These are phyloP conservation scores for Eutrema salsugineum DNA, from an alignment of 441 rosid genomes.

Conservation along the genomic window DNA sequence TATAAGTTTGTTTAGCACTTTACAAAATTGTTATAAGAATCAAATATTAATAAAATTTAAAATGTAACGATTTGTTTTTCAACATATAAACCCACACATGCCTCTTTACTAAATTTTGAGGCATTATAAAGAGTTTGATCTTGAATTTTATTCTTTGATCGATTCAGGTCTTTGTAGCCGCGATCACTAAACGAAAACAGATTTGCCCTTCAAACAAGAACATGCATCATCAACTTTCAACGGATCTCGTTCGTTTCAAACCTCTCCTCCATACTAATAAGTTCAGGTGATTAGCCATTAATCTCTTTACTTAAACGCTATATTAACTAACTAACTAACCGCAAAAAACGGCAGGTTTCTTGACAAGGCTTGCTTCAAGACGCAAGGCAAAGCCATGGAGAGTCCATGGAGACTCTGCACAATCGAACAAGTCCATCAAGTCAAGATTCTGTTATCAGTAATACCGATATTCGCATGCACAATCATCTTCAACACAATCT, in stretches of 20 bases:
- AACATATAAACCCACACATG: background rate
- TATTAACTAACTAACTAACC: background rate
- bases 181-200: conserved; percentile 53
- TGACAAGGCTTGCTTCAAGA: conserved; percentile 63
- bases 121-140: background rate
- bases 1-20: too few species aligned
- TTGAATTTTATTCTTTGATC: background rate
- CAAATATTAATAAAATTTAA: too few species aligned
- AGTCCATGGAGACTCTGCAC: conserved; percentile 73
- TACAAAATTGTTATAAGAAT: too few species aligned
- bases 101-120: background rate
- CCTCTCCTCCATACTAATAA: conserved; percentile 52
- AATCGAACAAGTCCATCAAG: conserved; percentile 61
- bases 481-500: conserved; percentile 67
- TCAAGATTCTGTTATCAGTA: conserved; percentile 53
- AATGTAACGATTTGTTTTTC: too few species aligned
- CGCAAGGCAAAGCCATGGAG: conserved; percentile 45
- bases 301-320: background rate
- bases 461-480: conserved; percentile 70
- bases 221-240: conserved; percentile 39
- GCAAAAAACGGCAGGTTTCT: conserved; percentile 42
- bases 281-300: conserved; percentile 41
- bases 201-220: conserved; percentile 47
- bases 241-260: conserved; percentile 17
- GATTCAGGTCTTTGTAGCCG: conserved; percentile 58